Evolutionary conservation across 148 eudicot species (phyloP), one percentile per base, ranked within the genome.

Genomic region (Hydrangea macrophylla): DNA sequence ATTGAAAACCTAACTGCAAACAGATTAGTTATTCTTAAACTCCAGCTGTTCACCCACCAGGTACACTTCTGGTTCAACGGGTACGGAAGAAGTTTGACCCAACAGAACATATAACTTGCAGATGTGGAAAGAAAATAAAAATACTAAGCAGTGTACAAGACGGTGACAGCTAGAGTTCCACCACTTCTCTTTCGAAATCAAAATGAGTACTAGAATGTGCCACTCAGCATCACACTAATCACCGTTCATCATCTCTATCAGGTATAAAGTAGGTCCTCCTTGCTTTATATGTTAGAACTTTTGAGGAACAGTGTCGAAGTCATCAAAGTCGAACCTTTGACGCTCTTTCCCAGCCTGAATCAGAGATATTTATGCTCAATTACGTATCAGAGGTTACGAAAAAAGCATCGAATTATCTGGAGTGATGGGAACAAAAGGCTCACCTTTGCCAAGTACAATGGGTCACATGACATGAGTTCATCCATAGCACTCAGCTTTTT

Each of bases 261-360:
- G 17, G 6, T 48, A 17, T 48, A 8, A 48, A 0, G 23, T 48
- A 1, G 53, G 22, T 48, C 23, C 3, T 48, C 20, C 20, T 48
- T n/a, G 23, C 7, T 48, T 48, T 22, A 48, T 48, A 48, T 48
- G 53, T 48, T 48, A n/a, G 53, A 48, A 48, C 17, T 48, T 48
- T 18, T 48, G 53, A 48, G 53, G 53, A 48, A 48, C 53, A 48
- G 53, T 48, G n/a, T 48, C 23, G 22, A 48, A 48, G 53, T 48
- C 53, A 48, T 48, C 53, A 18, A 48, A 48, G 4, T 48, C 53
- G n/a, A 48, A 48, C n/a, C 23, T 48, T 48, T 48, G 53, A 48
- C 23, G 53, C 53, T 48, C 53, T 48, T 17, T 48, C 53, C 53
- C 53, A 48, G 53, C 53, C 53, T 48, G 53, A 48, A 48, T 48